Conservation (phyloP, 306 rosid species). For the Cicer judaicum region DNA sequence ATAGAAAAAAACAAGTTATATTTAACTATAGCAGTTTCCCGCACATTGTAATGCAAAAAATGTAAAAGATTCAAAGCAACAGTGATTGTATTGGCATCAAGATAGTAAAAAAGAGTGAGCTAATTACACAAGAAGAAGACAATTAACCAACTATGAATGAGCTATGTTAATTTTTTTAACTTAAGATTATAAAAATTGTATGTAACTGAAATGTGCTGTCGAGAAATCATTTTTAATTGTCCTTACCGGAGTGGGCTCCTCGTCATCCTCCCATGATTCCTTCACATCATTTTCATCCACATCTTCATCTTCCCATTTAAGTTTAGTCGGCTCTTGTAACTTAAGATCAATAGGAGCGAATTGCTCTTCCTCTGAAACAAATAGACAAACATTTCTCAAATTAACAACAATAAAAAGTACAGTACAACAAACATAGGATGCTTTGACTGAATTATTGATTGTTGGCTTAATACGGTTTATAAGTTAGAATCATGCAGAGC, state of each 20-base stretch:
- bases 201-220: not conserved
- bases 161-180: not conserved
- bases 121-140: constrained; percentile 4
- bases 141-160: not conserved
- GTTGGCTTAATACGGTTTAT: not conserved
- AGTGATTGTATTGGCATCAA: not conserved
- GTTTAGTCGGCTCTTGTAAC: constrained; percentile 61
- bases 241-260: constrained; percentile 77
- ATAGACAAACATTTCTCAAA: constrained; percentile 23
- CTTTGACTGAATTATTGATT: not conserved
- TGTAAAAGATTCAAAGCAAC: not conserved
- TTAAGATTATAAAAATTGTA: not conserved
- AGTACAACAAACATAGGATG: constrained; percentile 22
- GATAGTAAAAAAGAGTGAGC: not conserved
- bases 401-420: constrained; percentile 21
- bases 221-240: constrained; percentile 3
- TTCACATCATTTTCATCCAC: constrained; percentile 81
- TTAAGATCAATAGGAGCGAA: constrained; percentile 46
- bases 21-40: not conserved
- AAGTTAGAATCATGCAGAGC: not conserved
- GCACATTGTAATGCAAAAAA: not conserved
- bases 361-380: constrained; percentile 67
- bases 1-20: constrained; percentile 5
- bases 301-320: constrained; percentile 93
- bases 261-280: constrained; percentile 97